A percentile compares a stretch with the other conserved stretches of the same genome.
Conservation (phyloP, 192 early-diverging fungal species). For the Spizellomyces punctatus region DNA sequence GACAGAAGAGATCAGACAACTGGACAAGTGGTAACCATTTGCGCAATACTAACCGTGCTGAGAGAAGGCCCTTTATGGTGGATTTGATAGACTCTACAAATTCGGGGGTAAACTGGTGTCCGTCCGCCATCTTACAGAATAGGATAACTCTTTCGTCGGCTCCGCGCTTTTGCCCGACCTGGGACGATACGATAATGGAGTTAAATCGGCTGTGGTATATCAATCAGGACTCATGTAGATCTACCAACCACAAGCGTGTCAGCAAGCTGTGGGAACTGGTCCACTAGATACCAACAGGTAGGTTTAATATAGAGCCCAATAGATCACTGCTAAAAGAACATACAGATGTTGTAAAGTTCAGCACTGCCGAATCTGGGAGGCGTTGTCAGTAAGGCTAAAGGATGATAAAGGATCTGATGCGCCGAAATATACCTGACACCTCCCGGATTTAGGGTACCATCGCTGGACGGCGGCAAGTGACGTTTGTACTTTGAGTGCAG, state of each 20-base stretch:
- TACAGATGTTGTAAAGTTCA: too few relatives aligned
- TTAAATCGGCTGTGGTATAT: too few relatives aligned
- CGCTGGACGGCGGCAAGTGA: slow-evolving; percentile 46
- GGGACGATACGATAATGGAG: slow-evolving; percentile 22
- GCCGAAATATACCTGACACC: slow-evolving; percentile 93
- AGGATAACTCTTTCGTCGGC: slow-evolving; percentile 91
- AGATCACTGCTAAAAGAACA: too few relatives aligned
- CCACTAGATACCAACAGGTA: slow-evolving; percentile 43
- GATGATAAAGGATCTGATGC: slow-evolving; percentile 70
- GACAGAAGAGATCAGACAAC: neutral
- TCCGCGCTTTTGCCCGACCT: slow-evolving; percentile 73
- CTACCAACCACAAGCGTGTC: slow-evolving; percentile 73
- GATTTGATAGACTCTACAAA: slow-evolving; percentile 72
- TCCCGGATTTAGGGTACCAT: slow-evolving; percentile 90
- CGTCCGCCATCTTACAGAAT: slow-evolving; percentile 83
- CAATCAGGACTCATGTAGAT: neutral
- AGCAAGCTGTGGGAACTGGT: slow-evolving; percentile 74
- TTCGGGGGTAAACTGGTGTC: slow-evolving; percentile 55
- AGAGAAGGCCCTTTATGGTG: slow-evolving; percentile 81
- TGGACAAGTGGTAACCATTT: neutral
- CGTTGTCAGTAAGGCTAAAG: neutral
- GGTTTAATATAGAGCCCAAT: too few relatives aligned
- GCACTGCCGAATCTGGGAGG: too few relatives aligned
- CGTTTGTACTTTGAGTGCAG: slow-evolving; percentile 3
- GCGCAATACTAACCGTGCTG: slow-evolving; percentile 55